These are phyloP conservation scores for Mycena chlorophos DNA, from an alignment of 768 basidiomycete species.

Conservation along the genomic window DNA sequence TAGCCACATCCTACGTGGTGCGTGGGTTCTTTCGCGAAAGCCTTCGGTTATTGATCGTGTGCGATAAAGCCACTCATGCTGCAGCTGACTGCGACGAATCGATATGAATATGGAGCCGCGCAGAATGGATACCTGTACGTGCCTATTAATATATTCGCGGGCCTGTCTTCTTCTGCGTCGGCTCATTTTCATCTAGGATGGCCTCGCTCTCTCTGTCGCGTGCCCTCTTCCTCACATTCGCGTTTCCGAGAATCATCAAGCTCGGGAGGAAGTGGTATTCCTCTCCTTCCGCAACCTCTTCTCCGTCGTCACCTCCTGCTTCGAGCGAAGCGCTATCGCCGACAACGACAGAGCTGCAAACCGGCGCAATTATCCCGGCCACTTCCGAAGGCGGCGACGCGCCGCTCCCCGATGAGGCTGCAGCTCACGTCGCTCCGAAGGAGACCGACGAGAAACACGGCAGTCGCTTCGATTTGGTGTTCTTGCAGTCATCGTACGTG, in stretches of 20 bases:
- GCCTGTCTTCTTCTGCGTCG: background rate
- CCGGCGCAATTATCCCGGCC: background rate
- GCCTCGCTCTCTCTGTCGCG: constrained; percentile 15
- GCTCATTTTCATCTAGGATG: background rate
- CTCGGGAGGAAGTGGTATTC: background rate
- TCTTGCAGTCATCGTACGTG: constrained; percentile 16
- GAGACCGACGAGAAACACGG: constrained; percentile 1
- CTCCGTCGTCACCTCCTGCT: background rate
- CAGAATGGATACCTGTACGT: constrained; percentile 18
- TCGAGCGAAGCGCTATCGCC: background rate
- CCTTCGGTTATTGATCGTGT: background rate
- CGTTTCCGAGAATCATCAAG: constrained; percentile 13
- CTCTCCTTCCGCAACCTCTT: background rate
- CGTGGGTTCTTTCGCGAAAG: background rate
- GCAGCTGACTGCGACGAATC: constrained; percentile 19
- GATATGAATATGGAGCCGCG: constrained; percentile 13
- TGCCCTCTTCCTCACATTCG: constrained; percentile 17
- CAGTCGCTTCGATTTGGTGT: constrained; percentile 14
- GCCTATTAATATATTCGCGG: background rate
- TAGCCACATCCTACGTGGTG: constrained; percentile 11
- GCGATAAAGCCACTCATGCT: constrained; percentile 15
- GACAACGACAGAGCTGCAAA: no score
- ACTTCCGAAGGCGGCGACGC: background rate
- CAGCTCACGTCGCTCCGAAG: background rate
- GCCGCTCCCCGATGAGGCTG: background rate